phyloP scores from a whole-genome alignment of 306 rosid genomes.

The Pterocarpus santalinus region DNA sequence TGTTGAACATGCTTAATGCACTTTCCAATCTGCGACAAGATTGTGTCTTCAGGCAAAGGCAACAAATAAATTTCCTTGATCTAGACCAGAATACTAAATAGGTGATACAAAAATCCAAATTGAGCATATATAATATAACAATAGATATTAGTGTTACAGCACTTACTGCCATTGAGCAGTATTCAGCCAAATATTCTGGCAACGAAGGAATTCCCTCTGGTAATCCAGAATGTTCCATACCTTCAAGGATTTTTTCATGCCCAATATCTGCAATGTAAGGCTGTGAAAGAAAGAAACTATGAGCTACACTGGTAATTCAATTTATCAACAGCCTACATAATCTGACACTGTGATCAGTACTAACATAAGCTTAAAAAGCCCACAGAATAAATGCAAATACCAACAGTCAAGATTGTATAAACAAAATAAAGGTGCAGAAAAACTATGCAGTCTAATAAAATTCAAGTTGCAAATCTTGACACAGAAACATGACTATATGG shows the following conservation, averaged over 20 bases:
- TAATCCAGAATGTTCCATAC: conserved; percentile 68
- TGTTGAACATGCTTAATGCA: conserved; percentile 27
- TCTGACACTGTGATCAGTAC: neutral
- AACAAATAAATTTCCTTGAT: conserved; percentile 23
- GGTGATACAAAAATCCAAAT: neutral
- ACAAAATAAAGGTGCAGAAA: conserved; percentile 31
- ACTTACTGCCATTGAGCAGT: conserved; percentile 86
- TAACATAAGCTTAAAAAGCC: conserved; percentile 16
- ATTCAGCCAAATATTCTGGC: conserved; percentile 84
- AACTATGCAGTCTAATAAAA: conserved; percentile 13
- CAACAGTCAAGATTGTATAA: conserved; percentile 26
- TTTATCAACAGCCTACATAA: conserved; percentile 23
- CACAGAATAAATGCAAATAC: conserved; percentile 23
- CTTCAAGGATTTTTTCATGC: conserved; percentile 51
- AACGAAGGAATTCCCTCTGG: conserved; percentile 88
- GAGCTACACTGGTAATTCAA: conserved; percentile 7
- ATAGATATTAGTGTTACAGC: neutral
- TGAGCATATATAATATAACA: conserved; percentile 35
- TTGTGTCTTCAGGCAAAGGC: neutral
- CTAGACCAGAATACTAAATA: neutral
- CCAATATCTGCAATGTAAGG: conserved; percentile 62
- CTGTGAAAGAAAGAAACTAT: conserved; percentile 60
- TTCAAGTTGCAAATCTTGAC: neutral
- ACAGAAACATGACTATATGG: conserved; percentile 23
- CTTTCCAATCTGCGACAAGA: conserved; percentile 28